Base-by-base conservation (phyloP, 2,329 filamentous ascomycete species). In the Didymella pinodella region DNA sequence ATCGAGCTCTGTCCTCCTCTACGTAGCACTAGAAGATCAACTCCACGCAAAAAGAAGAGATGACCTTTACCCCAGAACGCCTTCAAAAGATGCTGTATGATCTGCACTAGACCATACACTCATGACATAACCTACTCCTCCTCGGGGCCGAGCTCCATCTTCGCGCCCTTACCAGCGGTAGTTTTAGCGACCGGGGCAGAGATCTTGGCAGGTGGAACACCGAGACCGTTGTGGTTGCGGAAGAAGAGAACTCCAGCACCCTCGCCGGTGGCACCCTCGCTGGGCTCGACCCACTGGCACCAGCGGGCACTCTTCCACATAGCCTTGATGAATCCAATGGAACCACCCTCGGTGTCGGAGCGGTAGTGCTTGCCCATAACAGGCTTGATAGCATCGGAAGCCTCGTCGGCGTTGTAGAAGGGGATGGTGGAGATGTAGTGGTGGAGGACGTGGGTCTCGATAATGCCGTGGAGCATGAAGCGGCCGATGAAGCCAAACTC, bases 261-360 rank as follows among this genome's bases (percentile, higher is more conserved):
- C 71, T 93, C 89, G 32, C 92, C 94, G 75, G 88, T 80, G 49
- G 93, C 91, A 53, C 87, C 92, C 70, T 88, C 90, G 73, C 88
- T 93, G 55, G 93, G 92, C 88, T 99, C 95, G 64, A 99, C 93
- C 92, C 93, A 99, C 79, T 98, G 93, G 86, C 95, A 99, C 87
- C 85, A 88, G 62, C 95, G 88, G 43, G 91, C 88, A 71, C 86
- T 91, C 67, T 81, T 90, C 86, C 88, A 99, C 77, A 99, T 81
- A 69, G 91, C 88, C 77, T 85, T 86, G 74, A 99, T 77, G 85
- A 99, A 99, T 47, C 95, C 95, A 44, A 73, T 47, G 36, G 90
- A 81, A 46, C 95, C 95, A 56, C 85, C 93, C 78, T 87, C 79
- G 61, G 87, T 88, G 70, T 99, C 90, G 51, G 90, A 83, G 65